These are phyloP conservation scores for Mycena capillaripes DNA, from an alignment of 768 basidiomycete genomes.

Conservation along the genomic window DNA sequence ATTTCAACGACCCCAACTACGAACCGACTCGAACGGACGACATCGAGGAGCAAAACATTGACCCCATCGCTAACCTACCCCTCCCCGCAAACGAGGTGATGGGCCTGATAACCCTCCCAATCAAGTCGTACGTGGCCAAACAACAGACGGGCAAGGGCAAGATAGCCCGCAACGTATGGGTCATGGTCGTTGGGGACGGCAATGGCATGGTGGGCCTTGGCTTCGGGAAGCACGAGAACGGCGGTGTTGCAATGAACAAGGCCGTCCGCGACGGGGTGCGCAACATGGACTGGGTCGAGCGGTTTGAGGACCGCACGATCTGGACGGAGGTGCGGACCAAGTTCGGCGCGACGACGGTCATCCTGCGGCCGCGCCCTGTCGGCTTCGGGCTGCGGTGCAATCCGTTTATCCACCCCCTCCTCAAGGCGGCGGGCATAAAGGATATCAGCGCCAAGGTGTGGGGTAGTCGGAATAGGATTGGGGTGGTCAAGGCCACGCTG, in stretches of 20 bases:
- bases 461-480: conserved; percentile 89
- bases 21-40: conserved; percentile 45
- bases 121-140: conserved; percentile 72
- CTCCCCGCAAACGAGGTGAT: conserved; percentile 35
- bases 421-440: conserved; percentile 95
- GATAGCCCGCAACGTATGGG: conserved; percentile 70
- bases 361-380: conserved; percentile 85
- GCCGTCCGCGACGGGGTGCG: conserved; percentile 80
- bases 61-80: conserved; percentile 46
- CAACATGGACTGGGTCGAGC: conserved; percentile 92
- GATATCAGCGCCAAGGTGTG: conserved; percentile 96
- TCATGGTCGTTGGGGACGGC: conserved; percentile 87
- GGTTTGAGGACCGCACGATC: conserved; percentile 95
- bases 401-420: conserved; percentile 88
- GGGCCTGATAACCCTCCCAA: conserved; percentile 56
- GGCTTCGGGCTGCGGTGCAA: conserved; percentile 95
- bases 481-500: conserved; percentile 89
- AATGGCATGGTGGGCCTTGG: conserved; percentile 88
- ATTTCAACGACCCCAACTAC: conserved; percentile 40
- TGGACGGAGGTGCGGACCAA: conserved; percentile 93
- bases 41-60: conserved; percentile 50
- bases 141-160: conserved; percentile 98
- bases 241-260: conserved; percentile 65
- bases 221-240: conserved; percentile 80
- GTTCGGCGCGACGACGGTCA: conserved; percentile 85